Conservation (phyloP, 2,329 filamentous ascomycete genomes). For the Arthrobotrys sphaeroides region DNA sequence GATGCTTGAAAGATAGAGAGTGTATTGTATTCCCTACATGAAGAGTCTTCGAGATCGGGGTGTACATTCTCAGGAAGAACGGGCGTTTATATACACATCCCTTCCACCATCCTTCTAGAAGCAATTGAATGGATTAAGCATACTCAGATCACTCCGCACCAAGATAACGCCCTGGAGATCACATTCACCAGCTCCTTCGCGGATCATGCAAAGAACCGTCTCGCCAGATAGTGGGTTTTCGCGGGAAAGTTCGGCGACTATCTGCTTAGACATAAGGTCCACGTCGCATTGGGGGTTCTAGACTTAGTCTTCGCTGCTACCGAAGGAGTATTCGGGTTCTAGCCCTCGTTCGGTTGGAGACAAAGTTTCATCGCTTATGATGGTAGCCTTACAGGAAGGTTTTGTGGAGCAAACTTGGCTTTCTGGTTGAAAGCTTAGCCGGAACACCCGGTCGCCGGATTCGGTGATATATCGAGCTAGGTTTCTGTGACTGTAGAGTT, state of each 20-base stretch:
- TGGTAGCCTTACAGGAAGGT: neutral
- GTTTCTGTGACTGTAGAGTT: too few relatives aligned
- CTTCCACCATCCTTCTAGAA: neutral
- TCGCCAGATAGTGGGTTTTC: neutral
- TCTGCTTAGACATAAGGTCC: neutral
- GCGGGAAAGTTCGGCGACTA: neutral
- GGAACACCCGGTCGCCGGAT: slow-evolving; percentile 7
- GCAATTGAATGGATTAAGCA: neutral
- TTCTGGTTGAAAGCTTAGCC: neutral
- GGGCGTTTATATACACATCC: slow-evolving; percentile 7
- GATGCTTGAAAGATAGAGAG: too few relatives aligned
- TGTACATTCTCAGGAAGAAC: neutral
- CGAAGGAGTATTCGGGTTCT: too few relatives aligned
- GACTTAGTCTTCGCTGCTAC: too few relatives aligned
- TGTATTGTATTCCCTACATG: too few relatives aligned
- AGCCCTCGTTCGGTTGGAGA: too few relatives aligned
- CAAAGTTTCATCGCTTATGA: slow-evolving; percentile 24
- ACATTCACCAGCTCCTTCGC: neutral
- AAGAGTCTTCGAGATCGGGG: too few relatives aligned
- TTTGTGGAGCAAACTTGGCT: neutral
- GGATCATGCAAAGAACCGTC: neutral
- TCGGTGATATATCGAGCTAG: slow-evolving; percentile 1
- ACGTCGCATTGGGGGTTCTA: neutral
- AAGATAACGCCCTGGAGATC: slow-evolving; percentile 14
- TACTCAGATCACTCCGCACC: neutral